Base-by-base conservation (phyloP, 2,329 filamentous ascomycete species). In the Cladosporium sp. region DNA sequence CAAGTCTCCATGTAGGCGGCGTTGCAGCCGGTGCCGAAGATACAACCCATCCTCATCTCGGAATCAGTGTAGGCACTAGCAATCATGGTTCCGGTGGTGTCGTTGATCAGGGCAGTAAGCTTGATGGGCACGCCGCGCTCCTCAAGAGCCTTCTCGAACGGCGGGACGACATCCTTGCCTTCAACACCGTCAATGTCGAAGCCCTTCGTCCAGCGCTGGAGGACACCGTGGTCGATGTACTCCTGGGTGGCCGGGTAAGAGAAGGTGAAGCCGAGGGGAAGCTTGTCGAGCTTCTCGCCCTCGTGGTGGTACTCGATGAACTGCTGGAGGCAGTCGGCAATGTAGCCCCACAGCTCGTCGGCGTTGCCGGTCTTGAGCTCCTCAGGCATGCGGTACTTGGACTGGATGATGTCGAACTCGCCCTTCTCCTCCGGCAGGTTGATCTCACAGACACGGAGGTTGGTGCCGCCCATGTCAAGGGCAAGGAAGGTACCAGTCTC, bases 1-100 rank as follows among this genome's bases (percentile, higher is more conserved):
- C 83, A 88, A 65, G 95, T 74, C 73, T 98, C 93, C 87, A 98
- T 95, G 76, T 98, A 98, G 37, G 93, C 93, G 38, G 92, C 93
- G 66, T 98, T 98, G 75, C 93, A 96, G 55, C 93, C 93, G 10
- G 93, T 98, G 63, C 93, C 93, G 65, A 98, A 98, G 68, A 98
- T 98, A 72, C 92, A 96, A 52, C 93, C 93, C 64, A 97, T 93
- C 74, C 84, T 90, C 82, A 96, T 95, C 61, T 85, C 83, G 43
- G 85, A 76, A 68, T 98, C 91, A n/a, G 92, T 97, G 74, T 98
- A 98, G 31, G 89, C 86, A 22, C 92, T 97, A 56, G 93, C 93
- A 65, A 98, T 95, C 64, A 98, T 77, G 32, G 93, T 98, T 64
- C 93, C 93, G 14, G 92, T 97, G 44, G 93, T 98, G 70, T 98